Base-by-base conservation (phyloP, 2,329 filamentous ascomycete species). In the Aspergillus sclerotialis region DNA sequence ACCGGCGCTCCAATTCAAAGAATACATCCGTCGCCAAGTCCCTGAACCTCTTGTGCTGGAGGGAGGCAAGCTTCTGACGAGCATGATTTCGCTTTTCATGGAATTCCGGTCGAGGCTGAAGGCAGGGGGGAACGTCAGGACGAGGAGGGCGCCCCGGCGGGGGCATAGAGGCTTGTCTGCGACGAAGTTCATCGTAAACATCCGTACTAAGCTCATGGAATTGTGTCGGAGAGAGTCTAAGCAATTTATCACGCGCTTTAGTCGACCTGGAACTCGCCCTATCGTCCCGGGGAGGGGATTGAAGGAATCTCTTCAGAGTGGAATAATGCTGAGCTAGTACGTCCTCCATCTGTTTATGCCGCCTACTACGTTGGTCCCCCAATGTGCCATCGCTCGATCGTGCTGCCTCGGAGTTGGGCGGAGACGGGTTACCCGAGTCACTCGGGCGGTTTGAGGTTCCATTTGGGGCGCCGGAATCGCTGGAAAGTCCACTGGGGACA, bases 131-230 rank as follows among this genome's bases (percentile, higher is more conserved):
- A 46, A 72, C 53, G 59, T 73, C 59, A 50, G 67, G 45, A 10
- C 61, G 61, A 21, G 61, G 58, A 11, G 64, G 60, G 8, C 60
- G 55, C 7, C 58, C 61, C 4, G 61, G 63, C 30, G 63, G 61
- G 18, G 66, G 66, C 30, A 73, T 73, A 33, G 72, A 72, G 45
- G 84, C 76, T 61, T 96, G 89, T 44, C 92, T 79, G 39, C 92
- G 82, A 48, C 93, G 73, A 45, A 96, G 72, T 65, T 98, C 92
- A 63, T 98, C 92, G 64, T 84, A 96, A 26, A 98, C 90, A 65
- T 98, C 92, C 38, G 90, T 96, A 64, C 89, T 95, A 43, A 98
- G 75, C 66, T 98, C 92, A 63, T 94, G 87, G 61, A 98, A 96
- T 61, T 98, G 92, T 17, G 94, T 86, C 1, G 83, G 72, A 1